Conservation (phyloP, 169 alveolate species). For the Cryptosporidium viatorum region DNA sequence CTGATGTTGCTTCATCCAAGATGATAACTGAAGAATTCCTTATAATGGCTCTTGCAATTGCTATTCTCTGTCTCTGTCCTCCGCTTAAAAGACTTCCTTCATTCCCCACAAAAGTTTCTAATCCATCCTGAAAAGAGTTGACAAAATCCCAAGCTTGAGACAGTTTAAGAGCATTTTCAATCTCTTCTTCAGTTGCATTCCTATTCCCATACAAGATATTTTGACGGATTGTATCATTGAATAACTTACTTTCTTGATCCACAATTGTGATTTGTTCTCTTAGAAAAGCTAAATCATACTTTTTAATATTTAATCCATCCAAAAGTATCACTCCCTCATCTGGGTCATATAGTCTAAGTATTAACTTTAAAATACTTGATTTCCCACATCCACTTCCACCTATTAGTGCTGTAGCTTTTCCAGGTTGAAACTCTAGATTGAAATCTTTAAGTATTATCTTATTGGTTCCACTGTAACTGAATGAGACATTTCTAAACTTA, state of each 20-base stretch:
- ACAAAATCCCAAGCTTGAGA: slow-evolving; percentile 89
- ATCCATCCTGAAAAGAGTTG: slow-evolving; percentile 83
- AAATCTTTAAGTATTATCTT: slow-evolving; percentile 29
- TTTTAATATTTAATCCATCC: slow-evolving; percentile 78
- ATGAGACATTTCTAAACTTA: slow-evolving; percentile 32
- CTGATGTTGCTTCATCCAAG: slow-evolving; percentile 97
- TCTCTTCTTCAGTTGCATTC: slow-evolving; percentile 90
- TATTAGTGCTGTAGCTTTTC: slow-evolving; percentile 26
- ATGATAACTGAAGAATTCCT: slow-evolving; percentile 88
- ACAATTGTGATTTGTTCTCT: slow-evolving; percentile 83
- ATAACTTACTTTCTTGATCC: slow-evolving; percentile 92
- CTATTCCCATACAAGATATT: slow-evolving; percentile 91
- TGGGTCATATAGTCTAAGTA: slow-evolving; percentile 76
- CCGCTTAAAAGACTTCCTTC: slow-evolving; percentile 88
- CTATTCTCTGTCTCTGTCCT: slow-evolving; percentile 90
- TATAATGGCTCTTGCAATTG: slow-evolving; percentile 90
- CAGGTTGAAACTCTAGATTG: slow-evolving; percentile 16
- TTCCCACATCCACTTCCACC: slow-evolving; percentile 82
- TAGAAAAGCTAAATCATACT: slow-evolving; percentile 80
- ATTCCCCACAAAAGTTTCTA: slow-evolving; percentile 89
- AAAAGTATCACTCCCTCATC: slow-evolving; percentile 48
- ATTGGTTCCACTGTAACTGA: slow-evolving; percentile 8
- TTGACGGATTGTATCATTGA: slow-evolving; percentile 91
- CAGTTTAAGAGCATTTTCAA: slow-evolving; percentile 83
- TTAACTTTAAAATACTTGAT: slow-evolving; percentile 78